Percentiles rank a stretch among this genome's conserved stretches.
Evolutionary conservation across 768 basidiomycete species (phyloP).

Genomic region (Hirschioporus abietinus): DNA sequence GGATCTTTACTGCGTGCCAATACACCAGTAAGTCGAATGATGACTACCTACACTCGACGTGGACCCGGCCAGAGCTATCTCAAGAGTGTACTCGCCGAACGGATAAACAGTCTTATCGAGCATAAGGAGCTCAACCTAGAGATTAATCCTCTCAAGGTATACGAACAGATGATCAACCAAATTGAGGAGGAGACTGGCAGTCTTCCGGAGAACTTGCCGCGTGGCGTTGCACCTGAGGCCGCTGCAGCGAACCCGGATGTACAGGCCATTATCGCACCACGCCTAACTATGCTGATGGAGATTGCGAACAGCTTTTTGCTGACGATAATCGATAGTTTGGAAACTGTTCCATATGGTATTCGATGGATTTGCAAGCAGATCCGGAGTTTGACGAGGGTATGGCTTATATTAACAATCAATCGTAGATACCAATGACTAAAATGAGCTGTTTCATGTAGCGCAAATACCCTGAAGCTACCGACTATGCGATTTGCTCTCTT

Average conservation of each 20-base stretch:
- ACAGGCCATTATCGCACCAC: slow-evolving; percentile 95
- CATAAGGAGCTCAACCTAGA: slow-evolving; percentile 99
- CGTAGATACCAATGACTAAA: slow-evolving; percentile 3
- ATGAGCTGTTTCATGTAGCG: slow-evolving; percentile 44
- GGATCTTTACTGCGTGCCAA: slow-evolving; percentile 98
- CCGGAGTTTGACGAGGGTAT: slow-evolving; percentile 87
- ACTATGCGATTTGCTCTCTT: slow-evolving; percentile 96
- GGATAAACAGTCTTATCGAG: slow-evolving; percentile 97
- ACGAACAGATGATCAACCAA: slow-evolving; percentile 99
- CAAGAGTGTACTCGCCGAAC: slow-evolving; percentile 94
- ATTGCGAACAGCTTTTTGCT: slow-evolving; percentile 97
- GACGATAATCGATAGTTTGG: slow-evolving; percentile 98
- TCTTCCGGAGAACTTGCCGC: slow-evolving; percentile 84
- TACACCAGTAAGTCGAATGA: slow-evolving; percentile 99
- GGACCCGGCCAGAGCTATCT: slow-evolving; percentile 98
- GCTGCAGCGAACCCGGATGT: slow-evolving; percentile 93
- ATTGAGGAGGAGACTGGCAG: slow-evolving; percentile 97
- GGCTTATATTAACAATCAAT: slow-evolving; percentile 19
- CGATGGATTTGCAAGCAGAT: slow-evolving; percentile 99
- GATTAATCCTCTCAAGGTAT: slow-evolving; percentile 98
- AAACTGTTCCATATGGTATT: slow-evolving; percentile 98
- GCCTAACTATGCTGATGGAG: slow-evolving; percentile 98
- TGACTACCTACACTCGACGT: slow-evolving; percentile 99
- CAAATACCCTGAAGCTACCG: slow-evolving; percentile 98
- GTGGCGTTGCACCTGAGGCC: slow-evolving; percentile 91